Percentiles rank a stretch among this genome's conserved stretches.
phyloP scores from a whole-genome alignment of 208 protist species.

The Leishmania braziliensis region DNA sequence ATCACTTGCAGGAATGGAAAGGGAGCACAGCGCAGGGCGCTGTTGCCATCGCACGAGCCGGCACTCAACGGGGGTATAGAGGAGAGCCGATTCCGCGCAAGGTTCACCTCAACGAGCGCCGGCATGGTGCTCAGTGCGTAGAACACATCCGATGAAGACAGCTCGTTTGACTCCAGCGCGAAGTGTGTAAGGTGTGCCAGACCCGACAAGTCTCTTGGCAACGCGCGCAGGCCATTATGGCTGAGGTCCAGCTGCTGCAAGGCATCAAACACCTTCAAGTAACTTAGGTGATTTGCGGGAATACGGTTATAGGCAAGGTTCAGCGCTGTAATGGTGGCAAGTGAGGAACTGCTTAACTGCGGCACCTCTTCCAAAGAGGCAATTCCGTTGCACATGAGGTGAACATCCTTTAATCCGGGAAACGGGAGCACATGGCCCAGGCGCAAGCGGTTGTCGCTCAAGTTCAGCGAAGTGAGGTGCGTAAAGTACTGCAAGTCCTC shows the following conservation, averaged over 20 bases:
- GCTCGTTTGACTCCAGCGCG: slow-evolving; percentile 79
- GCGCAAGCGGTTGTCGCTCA: slow-evolving; percentile 79
- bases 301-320: slow-evolving; percentile 89
- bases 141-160: slow-evolving; percentile 57
- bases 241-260: slow-evolving; percentile 85
- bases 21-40: slow-evolving; percentile 41
- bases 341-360: slow-evolving; percentile 30
- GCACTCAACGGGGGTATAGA: slow-evolving; percentile 53
- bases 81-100: slow-evolving; percentile 77
- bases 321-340: slow-evolving; percentile 49
- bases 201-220: slow-evolving; percentile 72
- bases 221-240: slow-evolving; percentile 66
- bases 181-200: slow-evolving; percentile 84
- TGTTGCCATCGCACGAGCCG: slow-evolving; percentile 3
- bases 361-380: slow-evolving; percentile 39
- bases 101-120: slow-evolving; percentile 79
- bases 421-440: slow-evolving; percentile 70
- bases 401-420: slow-evolving; percentile 65
- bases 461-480: slow-evolving; percentile 69
- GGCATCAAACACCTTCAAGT: slow-evolving; percentile 64
- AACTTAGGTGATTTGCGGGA: slow-evolving; percentile 49
- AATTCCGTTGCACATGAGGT: slow-evolving; percentile 83
- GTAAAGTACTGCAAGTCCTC: slow-evolving; percentile 83
- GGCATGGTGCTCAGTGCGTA: slow-evolving; percentile 81
- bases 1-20: slow-evolving; percentile 80